Evolutionary conservation across 768 basidiomycete genomes (phyloP).

Genomic region (Mycena rosella): DNA sequence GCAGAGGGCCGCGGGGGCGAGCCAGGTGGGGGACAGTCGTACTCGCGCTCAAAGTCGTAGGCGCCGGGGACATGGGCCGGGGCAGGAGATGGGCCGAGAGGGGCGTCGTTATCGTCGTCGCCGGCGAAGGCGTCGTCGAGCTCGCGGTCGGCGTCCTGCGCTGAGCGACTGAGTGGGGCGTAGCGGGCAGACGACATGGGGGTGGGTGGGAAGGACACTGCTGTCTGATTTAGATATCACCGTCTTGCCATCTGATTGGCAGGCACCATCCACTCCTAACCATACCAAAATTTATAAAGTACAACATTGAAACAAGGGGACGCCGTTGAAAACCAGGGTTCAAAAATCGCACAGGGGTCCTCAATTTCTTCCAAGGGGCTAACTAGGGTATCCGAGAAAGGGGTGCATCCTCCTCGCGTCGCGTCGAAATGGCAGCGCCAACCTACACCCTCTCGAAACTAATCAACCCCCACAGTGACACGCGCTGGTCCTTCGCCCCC

Average conservation of each 20-base stretch:
- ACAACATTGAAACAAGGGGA: no score
- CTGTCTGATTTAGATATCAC: neutral
- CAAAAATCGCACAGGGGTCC: neutral
- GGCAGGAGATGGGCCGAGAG: conserved; percentile 26
- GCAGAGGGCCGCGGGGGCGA: conserved; percentile 76
- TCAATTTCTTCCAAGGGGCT: no score
- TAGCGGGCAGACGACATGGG: conserved; percentile 48
- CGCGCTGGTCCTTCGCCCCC: conserved; percentile 76
- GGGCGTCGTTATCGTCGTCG: conserved; percentile 62
- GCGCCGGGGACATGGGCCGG: conserved; percentile 55
- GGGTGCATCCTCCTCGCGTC: no score
- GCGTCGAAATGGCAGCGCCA: no score
- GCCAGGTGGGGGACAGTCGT: conserved; percentile 83
- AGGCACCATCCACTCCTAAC: no score
- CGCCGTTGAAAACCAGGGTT: no score
- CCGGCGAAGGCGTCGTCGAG: conserved; percentile 84
- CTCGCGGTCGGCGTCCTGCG: conserved; percentile 66
- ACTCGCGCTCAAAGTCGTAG: conserved; percentile 88
- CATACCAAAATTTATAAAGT: no score
- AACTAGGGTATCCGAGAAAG: no score
- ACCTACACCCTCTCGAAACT: conserved; percentile 53
- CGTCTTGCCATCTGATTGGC: no score
- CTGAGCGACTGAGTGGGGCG: conserved; percentile 60
- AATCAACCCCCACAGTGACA: conserved; percentile 80
- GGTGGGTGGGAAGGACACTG: neutral